Evolutionary conservation across 2,329 filamentous ascomycete genomes (phyloP).

Genomic region (Pyricularia grisea): DNA sequence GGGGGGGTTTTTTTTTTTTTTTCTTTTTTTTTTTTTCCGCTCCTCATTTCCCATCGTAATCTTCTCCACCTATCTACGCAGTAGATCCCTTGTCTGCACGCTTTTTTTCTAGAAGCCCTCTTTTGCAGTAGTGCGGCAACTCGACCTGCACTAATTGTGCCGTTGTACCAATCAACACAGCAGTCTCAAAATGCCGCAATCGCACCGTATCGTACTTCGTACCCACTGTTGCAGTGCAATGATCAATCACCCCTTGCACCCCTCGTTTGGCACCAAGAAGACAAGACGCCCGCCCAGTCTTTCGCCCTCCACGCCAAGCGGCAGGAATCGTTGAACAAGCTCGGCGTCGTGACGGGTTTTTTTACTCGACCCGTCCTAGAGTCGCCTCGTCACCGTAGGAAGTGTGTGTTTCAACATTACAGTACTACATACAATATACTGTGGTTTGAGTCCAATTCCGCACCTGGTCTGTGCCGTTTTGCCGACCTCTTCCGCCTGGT

Average conservation of each 20-base stretch:
- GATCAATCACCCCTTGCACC: too few species aligned
- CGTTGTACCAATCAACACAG: neutral
- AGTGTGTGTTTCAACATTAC: too few species aligned
- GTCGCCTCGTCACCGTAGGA: neutral
- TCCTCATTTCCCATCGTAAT: too few species aligned
- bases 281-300: neutral
- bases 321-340: neutral
- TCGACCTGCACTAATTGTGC: neutral
- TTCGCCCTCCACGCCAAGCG: neutral
- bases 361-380: neutral
- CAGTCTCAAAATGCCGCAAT: neutral
- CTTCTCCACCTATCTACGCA: too few species aligned
- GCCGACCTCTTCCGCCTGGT: neutral
- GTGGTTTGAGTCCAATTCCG: neutral
- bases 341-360: neutral
- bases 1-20: too few species aligned
- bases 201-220: neutral
- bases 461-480: neutral
- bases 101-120: neutral
- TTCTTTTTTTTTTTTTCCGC: too few species aligned
- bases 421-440: too few species aligned
- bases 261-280: neutral
- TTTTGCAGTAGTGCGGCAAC: neutral
- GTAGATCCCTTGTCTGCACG: too few species aligned
- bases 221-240: too few species aligned